These are phyloP conservation scores for Paramecium sonneborni DNA, from an alignment of 73 alveolate species.

Conservation along the genomic window DNA sequence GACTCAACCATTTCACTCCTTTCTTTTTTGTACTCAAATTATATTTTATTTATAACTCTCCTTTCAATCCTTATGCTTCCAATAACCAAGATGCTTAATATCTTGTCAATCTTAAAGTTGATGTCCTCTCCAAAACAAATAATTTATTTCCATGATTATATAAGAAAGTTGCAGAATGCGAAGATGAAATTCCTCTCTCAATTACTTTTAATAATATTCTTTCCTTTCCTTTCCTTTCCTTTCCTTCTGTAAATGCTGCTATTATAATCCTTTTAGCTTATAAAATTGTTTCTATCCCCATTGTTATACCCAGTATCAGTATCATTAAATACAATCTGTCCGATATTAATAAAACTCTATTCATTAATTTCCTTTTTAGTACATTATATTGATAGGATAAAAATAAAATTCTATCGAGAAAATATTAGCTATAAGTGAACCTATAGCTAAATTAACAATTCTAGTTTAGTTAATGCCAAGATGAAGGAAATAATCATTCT, in stretches of 20 bases:
- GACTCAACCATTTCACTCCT: constrained; percentile 71
- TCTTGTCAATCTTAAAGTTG: constrained; percentile 64
- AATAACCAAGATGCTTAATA: constrained; percentile 65
- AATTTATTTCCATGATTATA: constrained; percentile 66
- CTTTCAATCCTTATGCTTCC: constrained; percentile 54
- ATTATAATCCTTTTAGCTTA: constrained; percentile 75
- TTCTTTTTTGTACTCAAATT: constrained; percentile 57
- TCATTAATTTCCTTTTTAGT: no score
- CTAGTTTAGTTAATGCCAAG: no score
- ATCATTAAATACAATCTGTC: no score
- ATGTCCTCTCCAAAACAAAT: constrained; percentile 63
- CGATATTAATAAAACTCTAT: no score
- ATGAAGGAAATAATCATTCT: no score
- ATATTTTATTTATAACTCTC: constrained; percentile 56
- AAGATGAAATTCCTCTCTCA: constrained; percentile 71
- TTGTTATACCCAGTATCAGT: no score
- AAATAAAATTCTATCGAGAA: no score
- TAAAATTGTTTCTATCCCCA: constrained; percentile 84
- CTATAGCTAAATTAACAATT: no score
- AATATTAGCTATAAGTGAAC: no score
- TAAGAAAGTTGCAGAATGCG: constrained; percentile 78
- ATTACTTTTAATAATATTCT: constrained; percentile 72
- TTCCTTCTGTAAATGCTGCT: constrained; percentile 78
- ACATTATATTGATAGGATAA: no score
- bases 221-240: no score